Base-by-base conservation (phyloP, 2,329 filamentous ascomycete genomes). In the Biscogniauxia marginata region DNA sequence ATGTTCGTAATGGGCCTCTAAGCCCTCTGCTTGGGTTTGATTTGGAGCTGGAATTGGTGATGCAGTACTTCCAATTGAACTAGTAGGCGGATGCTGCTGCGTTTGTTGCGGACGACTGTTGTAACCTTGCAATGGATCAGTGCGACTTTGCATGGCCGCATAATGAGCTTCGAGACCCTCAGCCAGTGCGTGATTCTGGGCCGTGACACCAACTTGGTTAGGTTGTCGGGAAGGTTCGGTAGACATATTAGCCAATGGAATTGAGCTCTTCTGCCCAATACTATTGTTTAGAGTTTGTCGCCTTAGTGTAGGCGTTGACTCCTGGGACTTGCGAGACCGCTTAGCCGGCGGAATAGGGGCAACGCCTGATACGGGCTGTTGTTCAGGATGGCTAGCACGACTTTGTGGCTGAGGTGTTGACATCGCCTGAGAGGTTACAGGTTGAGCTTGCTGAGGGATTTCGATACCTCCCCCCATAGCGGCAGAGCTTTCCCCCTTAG, bases 1-100 rank as follows among this genome's bases (percentile, higher is more conserved):
- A 19, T 65, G 68, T 18, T 71, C 68, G 43, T 63, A 68, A 21
- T 70, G 69, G 11, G 65, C 67, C 22, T 69, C 68, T 23, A 71
- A 54, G 13, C 69, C 65, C 34, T 69, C 66, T 1, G 65, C 57
- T 9, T 62, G 56, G 9, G 60, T 50, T 7, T 63, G 56, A 19
- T 50, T 61, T 46, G 60, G 23, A 22, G 53, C 34, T 20, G 62
- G 59, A 23, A 57, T 55, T 22, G 65, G 61, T 45, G 66, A 65
- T 19, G 57, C 52, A 3, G 62, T 62, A 25, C 58, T 60, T 13
- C 65, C 63, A 23, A 67, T 61, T 2, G 65, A 52, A 20, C 53
- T 30, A n/a, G 62, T 51, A 7, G 63, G 47, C 30, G 66, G 67
- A 20, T 62, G 62, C 7, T 64, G 64, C 44, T 66, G 63, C 49